Percentiles rank a stretch among this genome's conserved stretches.
phyloP scores from a whole-genome alignment of 805 yeast species.

The Yarrowia sp. region DNA sequence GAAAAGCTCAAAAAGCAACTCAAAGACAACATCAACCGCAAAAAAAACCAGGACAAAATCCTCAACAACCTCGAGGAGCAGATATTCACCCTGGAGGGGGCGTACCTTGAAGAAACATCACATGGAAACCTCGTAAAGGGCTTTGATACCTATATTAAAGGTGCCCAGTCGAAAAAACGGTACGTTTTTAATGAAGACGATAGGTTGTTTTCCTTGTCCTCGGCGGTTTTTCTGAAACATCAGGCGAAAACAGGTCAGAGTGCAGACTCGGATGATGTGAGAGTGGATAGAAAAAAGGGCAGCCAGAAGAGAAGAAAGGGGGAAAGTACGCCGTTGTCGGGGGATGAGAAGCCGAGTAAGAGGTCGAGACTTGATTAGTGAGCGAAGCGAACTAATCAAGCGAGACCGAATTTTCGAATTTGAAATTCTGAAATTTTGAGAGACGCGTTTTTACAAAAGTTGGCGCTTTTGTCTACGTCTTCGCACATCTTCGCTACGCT shows the following conservation, averaged over 20 bases:
- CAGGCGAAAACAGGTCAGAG: slow-evolving; percentile 34
- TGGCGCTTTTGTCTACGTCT: too few relatives aligned
- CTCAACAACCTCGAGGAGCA: slow-evolving; percentile 64
- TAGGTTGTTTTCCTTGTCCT: slow-evolving; percentile 73
- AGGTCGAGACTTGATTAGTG: not conserved
- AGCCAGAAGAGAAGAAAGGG: slow-evolving; percentile 14
- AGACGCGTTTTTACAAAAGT: too few relatives aligned
- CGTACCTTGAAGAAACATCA: slow-evolving; percentile 68
- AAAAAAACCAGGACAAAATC: slow-evolving; percentile 60
- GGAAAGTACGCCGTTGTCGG: slow-evolving; percentile 2
- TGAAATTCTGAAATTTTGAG: too few relatives aligned
- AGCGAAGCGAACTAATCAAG: not conserved
- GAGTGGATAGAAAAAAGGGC: slow-evolving; percentile 8
- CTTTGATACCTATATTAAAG: slow-evolving; percentile 73
- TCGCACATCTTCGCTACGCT: too few relatives aligned
- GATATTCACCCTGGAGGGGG: slow-evolving; percentile 73
- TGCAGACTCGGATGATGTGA: slow-evolving; percentile 36
- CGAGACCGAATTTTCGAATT: too few relatives aligned
- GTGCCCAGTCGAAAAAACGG: slow-evolving; percentile 48
- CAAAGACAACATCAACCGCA: slow-evolving; percentile 58
- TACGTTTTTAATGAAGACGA: slow-evolving; percentile 62
- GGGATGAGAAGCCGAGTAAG: slow-evolving; percentile 10
- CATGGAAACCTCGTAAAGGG: slow-evolving; percentile 88
- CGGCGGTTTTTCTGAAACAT: slow-evolving; percentile 61
- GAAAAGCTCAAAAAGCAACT: slow-evolving; percentile 64